Percentiles rank a stretch among this genome's conserved stretches.
Evolutionary conservation across 805 yeast genomes (phyloP).

Genomic region (Myxozyma vanderwaltii): DNA sequence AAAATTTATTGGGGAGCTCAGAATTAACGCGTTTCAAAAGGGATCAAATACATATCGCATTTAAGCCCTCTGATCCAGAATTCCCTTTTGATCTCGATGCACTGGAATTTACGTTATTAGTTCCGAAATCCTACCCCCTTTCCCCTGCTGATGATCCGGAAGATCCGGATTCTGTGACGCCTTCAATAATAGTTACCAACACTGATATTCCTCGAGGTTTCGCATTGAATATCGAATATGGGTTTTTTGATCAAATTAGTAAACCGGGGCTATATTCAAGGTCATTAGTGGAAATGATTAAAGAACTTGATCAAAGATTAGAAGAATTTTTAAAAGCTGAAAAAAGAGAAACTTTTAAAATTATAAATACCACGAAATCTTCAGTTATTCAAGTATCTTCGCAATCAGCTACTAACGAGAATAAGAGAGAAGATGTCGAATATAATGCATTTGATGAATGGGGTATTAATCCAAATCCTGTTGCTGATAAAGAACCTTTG

Average conservation of each 20-base stretch:
- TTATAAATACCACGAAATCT: conserved; percentile 46
- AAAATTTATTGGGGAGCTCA: too few species aligned
- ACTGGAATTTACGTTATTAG: conserved; percentile 55
- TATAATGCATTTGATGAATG: conserved; percentile 20
- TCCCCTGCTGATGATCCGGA: conserved; percentile 5
- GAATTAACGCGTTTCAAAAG: too few species aligned
- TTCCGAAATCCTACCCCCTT: conserved; percentile 60
- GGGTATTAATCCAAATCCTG: conserved; percentile 21
- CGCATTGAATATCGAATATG: conserved; percentile 66
- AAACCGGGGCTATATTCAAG: conserved; percentile 44
- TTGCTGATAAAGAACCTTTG: not conserved
- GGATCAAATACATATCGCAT: conserved; percentile 6
- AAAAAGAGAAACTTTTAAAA: conserved; percentile 62
- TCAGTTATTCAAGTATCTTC: not conserved
- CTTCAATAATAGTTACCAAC: conserved; percentile 60
- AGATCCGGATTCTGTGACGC: conserved; percentile 39
- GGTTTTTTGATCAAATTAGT: conserved; percentile 48
- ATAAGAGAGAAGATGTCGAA: not conserved
- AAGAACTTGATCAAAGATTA: conserved; percentile 58
- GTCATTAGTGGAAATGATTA: conserved; percentile 57
- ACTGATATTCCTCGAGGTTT: conserved; percentile 70
- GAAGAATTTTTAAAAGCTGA: conserved; percentile 62
- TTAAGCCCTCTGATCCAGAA: conserved; percentile 68
- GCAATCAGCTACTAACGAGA: not conserved
- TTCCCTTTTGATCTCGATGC: conserved; percentile 64